These are phyloP conservation scores for Pythium aquatile DNA, from an alignment of 352 stramenopile species.

Conservation along the genomic window DNA sequence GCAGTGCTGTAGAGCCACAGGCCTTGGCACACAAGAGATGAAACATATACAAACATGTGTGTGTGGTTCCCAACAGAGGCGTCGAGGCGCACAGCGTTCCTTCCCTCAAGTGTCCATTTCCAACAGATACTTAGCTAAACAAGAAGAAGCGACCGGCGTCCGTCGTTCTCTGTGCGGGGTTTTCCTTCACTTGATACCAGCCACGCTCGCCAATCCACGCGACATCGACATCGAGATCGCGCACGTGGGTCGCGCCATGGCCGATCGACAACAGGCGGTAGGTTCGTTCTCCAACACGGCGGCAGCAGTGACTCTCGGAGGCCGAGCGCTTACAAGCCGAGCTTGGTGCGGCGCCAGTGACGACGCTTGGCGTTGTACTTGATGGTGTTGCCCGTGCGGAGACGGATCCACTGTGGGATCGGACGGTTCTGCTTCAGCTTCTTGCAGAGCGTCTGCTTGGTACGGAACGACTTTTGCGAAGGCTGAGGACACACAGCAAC, in stretches of 20 bases:
- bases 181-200: slow-evolving; percentile 2
- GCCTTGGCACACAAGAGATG: not conserved
- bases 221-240: not conserved
- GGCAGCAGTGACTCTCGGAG: slow-evolving; percentile 15
- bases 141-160: slow-evolving; percentile 5
- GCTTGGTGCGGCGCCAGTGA: slow-evolving; percentile 99
- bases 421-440: slow-evolving; percentile 99
- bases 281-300: slow-evolving; percentile 21
- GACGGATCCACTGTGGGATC: slow-evolving; percentile 99
- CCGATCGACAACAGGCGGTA: slow-evolving; percentile 21
- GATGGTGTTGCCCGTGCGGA: slow-evolving; percentile 99
- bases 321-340: slow-evolving; percentile 95
- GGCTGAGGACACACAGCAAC: slow-evolving; percentile 62
- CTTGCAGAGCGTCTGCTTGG: slow-evolving; percentile 99
- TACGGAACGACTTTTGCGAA: slow-evolving; percentile 99
- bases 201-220: not conserved
- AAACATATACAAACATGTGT: not conserved
- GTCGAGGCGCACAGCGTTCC: not conserved
- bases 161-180: not conserved
- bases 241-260: not conserved
- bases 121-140: slow-evolving; percentile 5
- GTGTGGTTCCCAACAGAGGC: slow-evolving; percentile 5
- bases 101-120: slow-evolving; percentile 4
- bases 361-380: slow-evolving; percentile 99
- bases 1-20: not conserved